A percentile compares a stretch with the other conserved stretches of the same genome.
phyloP scores from a whole-genome alignment of 2,329 filamentous ascomycete genomes.

The Clarireedia monteithiana region DNA sequence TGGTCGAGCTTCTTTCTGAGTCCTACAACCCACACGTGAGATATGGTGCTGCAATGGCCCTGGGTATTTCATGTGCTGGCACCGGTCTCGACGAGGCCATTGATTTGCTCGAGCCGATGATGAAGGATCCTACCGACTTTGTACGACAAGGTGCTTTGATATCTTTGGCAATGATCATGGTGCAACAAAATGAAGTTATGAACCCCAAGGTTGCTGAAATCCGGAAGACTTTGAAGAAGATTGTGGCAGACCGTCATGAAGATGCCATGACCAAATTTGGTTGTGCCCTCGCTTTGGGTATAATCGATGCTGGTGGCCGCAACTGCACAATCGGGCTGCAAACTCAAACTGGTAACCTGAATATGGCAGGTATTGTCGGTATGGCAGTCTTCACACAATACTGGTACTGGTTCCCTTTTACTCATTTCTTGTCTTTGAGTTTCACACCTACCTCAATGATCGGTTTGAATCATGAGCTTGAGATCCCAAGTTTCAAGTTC shows the following conservation, averaged over 20 bases:
- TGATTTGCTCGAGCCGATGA: slow-evolving; percentile 95
- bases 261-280: slow-evolving; percentile 99
- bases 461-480: slow-evolving; percentile 85
- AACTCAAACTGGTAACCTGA: slow-evolving; percentile 95
- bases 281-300: slow-evolving; percentile 85
- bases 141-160: slow-evolving; percentile 95
- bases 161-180: slow-evolving; percentile 92
- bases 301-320: slow-evolving; percentile 94
- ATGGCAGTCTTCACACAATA: slow-evolving; percentile 99
- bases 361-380: slow-evolving; percentile 96
- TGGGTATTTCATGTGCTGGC: slow-evolving; percentile 95
- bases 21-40: slow-evolving; percentile 98
- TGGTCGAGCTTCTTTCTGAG: slow-evolving; percentile 96
- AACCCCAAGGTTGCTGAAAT: slow-evolving; percentile 92
- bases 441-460: slow-evolving; percentile 98
- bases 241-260: slow-evolving; percentile 89
- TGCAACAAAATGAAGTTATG: slow-evolving; percentile 98
- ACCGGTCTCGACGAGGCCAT: slow-evolving; percentile 95
- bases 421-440: slow-evolving; percentile 90
- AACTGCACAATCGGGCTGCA: slow-evolving; percentile 98
- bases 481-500: slow-evolving; percentile 92
- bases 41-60: slow-evolving; percentile 95
- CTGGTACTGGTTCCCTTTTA: slow-evolving; percentile 99
- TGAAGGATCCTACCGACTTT: slow-evolving; percentile 98
- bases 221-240: slow-evolving; percentile 89